Base-by-base conservation (phyloP, 176 grass and related monocot species). In the Otatea glauca region DNA sequence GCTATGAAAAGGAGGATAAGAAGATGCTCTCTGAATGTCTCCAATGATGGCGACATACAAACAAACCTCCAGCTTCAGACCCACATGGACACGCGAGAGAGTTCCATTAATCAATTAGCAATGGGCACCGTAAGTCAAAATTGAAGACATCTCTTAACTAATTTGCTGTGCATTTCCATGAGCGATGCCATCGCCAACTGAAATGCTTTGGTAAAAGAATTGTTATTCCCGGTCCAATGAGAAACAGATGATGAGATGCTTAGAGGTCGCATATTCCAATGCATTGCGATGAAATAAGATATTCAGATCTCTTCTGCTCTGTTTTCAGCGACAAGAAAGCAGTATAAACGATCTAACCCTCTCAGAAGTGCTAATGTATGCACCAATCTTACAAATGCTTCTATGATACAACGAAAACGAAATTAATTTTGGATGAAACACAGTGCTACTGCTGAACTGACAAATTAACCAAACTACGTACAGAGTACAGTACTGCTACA, bases 1-100 rank as follows among this genome's bases (percentile, higher is more conserved):
- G 88, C 63, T 85, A 12, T 32, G 50, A 73, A 80, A 58, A 32
- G 59, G 65, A 81, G 48, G 75, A 59, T 74, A 60, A 42, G 44
- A 39, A 74, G 76, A 65, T 64, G 50, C 18, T 21, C 34, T 29
- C 21, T 35, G 50, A 15, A 50, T 61, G 41, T 75, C 75, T 14
- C 76, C 68, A 32, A 61, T 14, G 75, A 85, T 80, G 76, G 20
- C 81, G 76, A 69, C 82, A 69, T 50, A 2, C 27, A 80, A 38
- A 13, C n/a, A 21, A 82, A 7, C 48, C 3, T 65, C 61, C 76
- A 80, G 34, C 60, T 69, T 17, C 15, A 75, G 4, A 73, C 29
- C 9, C 68, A 68, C 72, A 62, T 63, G 17, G 42, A 12, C 42
- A 43, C 55, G 21, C 34, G 44, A 7, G 20, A 50, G 44, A 14